A percentile compares a stretch with the other conserved stretches of the same genome.
These are phyloP conservation scores for Stevia rebaudiana DNA, from an alignment of 140 eudicot species.

Conservation along the genomic window DNA sequence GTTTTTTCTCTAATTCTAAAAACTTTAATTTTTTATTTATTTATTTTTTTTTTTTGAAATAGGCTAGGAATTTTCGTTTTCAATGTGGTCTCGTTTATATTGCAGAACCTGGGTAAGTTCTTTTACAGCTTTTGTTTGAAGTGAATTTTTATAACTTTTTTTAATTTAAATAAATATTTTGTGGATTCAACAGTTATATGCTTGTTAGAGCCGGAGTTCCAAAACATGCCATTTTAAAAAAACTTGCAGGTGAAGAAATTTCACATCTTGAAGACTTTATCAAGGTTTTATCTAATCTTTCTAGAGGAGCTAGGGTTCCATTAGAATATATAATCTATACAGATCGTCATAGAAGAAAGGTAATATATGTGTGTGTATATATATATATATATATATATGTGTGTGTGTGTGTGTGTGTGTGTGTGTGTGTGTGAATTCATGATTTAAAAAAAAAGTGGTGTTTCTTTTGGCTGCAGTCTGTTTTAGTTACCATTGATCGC, in stretches of 20 bases:
- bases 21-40: not conserved
- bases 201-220: conserved; percentile 88
- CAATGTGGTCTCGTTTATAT: conserved; percentile 92
- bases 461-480: conserved; percentile 56
- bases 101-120: conserved; percentile 61
- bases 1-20: not conserved
- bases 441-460: not conserved
- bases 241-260: conserved; percentile 83
- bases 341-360: conserved; percentile 92
- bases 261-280: conserved; percentile 61
- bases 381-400: not conserved
- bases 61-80: conserved; percentile 94
- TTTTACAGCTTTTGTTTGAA: not conserved
- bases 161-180: not conserved
- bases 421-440: not conserved
- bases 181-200: conserved; percentile 53
- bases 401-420: not conserved
- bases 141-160: not conserved
- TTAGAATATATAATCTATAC: conserved; percentile 69
- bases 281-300: conserved; percentile 53
- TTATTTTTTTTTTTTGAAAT: conserved; percentile 20
- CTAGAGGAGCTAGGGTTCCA: conserved; percentile 80
- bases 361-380: conserved; percentile 15
- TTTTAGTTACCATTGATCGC: conserved; percentile 77
- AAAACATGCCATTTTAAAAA: conserved; percentile 79